Percentiles rank a stretch among this genome's conserved stretches.
Evolutionary conservation across 495 filamentous ascomycete species (phyloP).

Genomic region (Emericellopsis terricola): DNA sequence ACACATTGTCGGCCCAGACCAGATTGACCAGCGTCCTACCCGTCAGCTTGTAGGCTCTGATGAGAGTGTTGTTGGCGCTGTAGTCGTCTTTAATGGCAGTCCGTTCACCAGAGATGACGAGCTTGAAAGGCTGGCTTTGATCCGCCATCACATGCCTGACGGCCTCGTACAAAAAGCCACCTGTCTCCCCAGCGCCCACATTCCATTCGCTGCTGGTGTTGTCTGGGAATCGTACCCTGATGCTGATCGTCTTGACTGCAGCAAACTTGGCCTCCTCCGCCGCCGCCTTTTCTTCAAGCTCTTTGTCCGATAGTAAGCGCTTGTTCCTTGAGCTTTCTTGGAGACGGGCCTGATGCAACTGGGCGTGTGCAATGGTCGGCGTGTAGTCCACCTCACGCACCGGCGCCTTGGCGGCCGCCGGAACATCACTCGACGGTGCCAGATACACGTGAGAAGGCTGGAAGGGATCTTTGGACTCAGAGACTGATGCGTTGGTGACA

Average conservation of each 20-base stretch:
- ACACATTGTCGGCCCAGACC: conserved; percentile 46
- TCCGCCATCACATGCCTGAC: conserved; percentile 34
- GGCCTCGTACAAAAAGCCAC: conserved; percentile 45
- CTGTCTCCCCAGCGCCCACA: conserved; percentile 45
- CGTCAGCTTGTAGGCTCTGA: conserved; percentile 50
- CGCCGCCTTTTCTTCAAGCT: conserved; percentile 38
- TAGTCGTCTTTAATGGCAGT: conserved; percentile 14
- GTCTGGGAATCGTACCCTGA: conserved; percentile 81
- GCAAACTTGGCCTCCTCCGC: conserved; percentile 42
- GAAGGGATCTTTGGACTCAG: conserved; percentile 10
- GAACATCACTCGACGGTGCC: conserved; percentile 51
- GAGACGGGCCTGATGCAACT: conserved; percentile 61
- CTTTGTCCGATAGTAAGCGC: conserved; percentile 49
- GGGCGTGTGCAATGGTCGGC: conserved; percentile 71
- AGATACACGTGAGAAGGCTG: conserved; percentile 50
- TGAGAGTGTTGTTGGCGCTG: conserved; percentile 33
- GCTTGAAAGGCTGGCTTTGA: conserved; percentile 26
- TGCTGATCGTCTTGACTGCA: conserved; percentile 44
- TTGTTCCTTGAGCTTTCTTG: conserved; percentile 42
- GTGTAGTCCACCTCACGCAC: conserved; percentile 61
- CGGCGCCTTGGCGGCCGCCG: conserved; percentile 46
- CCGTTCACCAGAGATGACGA: conserved; percentile 18
- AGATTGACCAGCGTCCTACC: conserved; percentile 61
- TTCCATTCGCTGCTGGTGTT: conserved; percentile 48
- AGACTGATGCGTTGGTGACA: not conserved